Evolutionary conservation across 192 early-diverging fungal species (phyloP).

Genomic region (Gaertneriomyces semiglobifer): DNA sequence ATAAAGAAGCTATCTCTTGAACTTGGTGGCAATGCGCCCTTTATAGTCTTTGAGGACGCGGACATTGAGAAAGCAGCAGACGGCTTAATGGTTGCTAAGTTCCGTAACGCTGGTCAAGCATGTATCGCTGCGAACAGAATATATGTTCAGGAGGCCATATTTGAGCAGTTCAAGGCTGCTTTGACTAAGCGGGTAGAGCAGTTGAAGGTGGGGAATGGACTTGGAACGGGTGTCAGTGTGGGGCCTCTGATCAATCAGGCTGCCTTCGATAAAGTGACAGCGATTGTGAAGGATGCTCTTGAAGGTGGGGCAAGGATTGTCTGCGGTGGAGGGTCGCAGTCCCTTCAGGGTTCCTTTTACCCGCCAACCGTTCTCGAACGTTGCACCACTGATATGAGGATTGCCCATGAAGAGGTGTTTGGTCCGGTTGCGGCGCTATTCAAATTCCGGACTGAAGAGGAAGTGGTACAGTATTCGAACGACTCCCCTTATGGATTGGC

Average conservation of each 20-base stretch:
- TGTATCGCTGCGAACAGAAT: constrained; percentile 46
- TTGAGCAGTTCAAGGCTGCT: constrained; percentile 40
- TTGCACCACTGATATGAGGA: constrained; percentile 65
- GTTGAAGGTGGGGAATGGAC: constrained; percentile 73
- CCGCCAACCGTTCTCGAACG: constrained; percentile 75
- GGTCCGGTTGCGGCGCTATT: constrained; percentile 82
- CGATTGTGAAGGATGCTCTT: constrained; percentile 69
- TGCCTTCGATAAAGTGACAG: constrained; percentile 65
- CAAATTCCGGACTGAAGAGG: constrained; percentile 70
- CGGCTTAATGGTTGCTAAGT: constrained; percentile 38
- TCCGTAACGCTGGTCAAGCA: constrained; percentile 47
- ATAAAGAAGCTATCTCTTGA: constrained; percentile 51
- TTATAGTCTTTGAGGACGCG: constrained; percentile 52
- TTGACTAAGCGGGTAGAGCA: constrained; percentile 52
- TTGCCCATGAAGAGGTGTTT: constrained; percentile 82
- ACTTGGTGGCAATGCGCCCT: constrained; percentile 50
- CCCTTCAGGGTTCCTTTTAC: constrained; percentile 54
- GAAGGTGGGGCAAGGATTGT: constrained; percentile 67
- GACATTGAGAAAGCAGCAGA: constrained; percentile 41
- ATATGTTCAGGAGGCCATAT: constrained; percentile 38
- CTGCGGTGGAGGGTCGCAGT: constrained; percentile 55
- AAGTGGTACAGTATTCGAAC: constrained; percentile 73
- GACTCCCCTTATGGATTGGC: constrained; percentile 71
- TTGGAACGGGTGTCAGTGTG: constrained; percentile 59
- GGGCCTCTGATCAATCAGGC: constrained; percentile 78